These are phyloP conservation scores for Adansonia gregorii DNA, from an alignment of 441 rosid genomes.

Conservation along the genomic window DNA sequence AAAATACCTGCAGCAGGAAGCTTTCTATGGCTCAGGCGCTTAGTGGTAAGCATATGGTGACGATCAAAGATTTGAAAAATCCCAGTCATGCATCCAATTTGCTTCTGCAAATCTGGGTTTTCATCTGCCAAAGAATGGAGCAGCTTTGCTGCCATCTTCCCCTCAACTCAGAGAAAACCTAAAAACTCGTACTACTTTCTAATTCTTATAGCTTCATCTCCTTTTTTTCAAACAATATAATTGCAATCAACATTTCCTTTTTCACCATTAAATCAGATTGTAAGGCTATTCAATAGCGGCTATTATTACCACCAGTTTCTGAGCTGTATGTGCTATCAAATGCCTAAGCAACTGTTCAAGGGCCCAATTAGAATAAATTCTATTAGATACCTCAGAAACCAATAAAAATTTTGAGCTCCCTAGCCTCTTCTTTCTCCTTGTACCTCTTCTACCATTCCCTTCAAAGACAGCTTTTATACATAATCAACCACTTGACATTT, in stretches of 20 bases:
- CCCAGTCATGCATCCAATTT: constrained; percentile 94
- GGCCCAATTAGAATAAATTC: constrained; percentile 19
- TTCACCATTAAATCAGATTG: constrained; percentile 26
- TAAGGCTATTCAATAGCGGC: background rate
- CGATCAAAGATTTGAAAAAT: constrained; percentile 89
- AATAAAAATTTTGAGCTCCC: constrained; percentile 14
- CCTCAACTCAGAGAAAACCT: background rate
- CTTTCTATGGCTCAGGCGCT: constrained; percentile 58
- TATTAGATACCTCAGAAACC: constrained; percentile 18
- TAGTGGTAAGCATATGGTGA: constrained; percentile 52
- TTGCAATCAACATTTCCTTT: constrained; percentile 16
- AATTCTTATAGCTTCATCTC: constrained; percentile 22
- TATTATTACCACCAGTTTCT: background rate
- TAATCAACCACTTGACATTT: background rate
- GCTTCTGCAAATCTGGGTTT: constrained; percentile 84
- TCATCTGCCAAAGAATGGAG: constrained; percentile 88
- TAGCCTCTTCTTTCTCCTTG: constrained; percentile 12
- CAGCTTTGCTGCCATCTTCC: constrained; percentile 87
- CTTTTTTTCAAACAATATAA: constrained; percentile 14
- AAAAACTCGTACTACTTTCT: background rate
- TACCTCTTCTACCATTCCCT: constrained; percentile 21
- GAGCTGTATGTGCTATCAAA: constrained; percentile 13
- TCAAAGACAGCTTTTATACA: constrained; percentile 35
- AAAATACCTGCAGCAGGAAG: constrained; percentile 66
- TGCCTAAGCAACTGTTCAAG: constrained; percentile 23